A percentile compares a stretch with the other conserved stretches of the same genome.
Evolutionary conservation across 352 stramenopile genomes (phyloP).

Genomic region (Thraustotheca clavata): DNA sequence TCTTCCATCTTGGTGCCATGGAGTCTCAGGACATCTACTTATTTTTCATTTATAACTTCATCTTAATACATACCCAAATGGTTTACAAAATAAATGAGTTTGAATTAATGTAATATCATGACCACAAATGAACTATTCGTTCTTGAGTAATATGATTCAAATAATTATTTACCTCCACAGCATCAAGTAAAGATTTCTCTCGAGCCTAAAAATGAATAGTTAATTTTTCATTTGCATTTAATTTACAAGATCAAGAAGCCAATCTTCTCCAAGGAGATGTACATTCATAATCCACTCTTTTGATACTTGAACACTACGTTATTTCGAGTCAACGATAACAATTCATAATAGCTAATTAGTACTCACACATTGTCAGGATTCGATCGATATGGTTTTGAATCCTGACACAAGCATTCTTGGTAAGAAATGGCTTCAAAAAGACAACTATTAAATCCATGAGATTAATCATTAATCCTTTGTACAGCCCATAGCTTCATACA

Average conservation of each 20-base stretch:
- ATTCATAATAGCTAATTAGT: neutral
- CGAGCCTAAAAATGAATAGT: neutral
- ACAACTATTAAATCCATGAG: neutral
- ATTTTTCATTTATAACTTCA: neutral
- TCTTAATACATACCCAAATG: neutral
- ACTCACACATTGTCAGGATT: neutral
- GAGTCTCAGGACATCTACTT: conserved; percentile 6
- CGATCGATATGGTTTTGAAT: conserved; percentile 5
- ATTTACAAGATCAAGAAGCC: conserved; percentile 16
- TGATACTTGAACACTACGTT: conserved; percentile 7
- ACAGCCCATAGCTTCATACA: neutral
- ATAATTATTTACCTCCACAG: conserved; percentile 3
- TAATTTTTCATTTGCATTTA: neutral
- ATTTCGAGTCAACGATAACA: neutral
- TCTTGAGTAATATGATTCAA: neutral
- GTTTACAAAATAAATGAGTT: conserved; percentile 19
- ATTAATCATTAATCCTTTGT: neutral
- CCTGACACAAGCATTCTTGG: neutral
- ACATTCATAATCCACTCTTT: conserved; percentile 20
- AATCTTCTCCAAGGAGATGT: conserved; percentile 14
- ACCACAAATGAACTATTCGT: conserved; percentile 8
- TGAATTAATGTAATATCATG: conserved; percentile 12
- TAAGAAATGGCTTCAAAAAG: conserved; percentile 10
- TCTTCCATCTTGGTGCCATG: conserved; percentile 19
- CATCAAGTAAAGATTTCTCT: conserved; percentile 9